These are phyloP conservation scores for Hortaea sp. DNA, from an alignment of 2,329 filamentous ascomycete species.

Conservation along the genomic window DNA sequence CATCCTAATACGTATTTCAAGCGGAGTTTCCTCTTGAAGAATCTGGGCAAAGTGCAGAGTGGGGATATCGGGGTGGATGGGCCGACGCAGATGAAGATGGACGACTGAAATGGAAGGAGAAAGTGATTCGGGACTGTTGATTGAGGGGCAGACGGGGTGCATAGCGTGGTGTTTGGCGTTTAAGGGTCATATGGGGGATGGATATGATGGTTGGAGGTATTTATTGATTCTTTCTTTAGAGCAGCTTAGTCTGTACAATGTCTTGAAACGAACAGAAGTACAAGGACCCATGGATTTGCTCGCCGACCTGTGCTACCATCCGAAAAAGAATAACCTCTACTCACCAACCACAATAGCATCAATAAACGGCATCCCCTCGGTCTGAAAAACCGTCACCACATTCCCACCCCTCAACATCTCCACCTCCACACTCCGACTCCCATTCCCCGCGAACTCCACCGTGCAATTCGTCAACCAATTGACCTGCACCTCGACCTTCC, in stretches of 20 bases:
- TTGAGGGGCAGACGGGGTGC: too few species aligned
- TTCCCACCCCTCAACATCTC: slow-evolving; percentile 11
- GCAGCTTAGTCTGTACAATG: too few species aligned
- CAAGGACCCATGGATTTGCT: too few species aligned
- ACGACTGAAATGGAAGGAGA: background rate
- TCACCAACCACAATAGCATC: slow-evolving; percentile 10
- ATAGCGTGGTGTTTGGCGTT: too few species aligned
- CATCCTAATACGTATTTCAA: slow-evolving; percentile 99
- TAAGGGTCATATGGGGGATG: too few species aligned
- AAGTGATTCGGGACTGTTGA: too few species aligned
- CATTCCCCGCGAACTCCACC: slow-evolving; percentile 8
- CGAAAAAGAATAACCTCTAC: background rate
- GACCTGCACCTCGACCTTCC: slow-evolving; percentile 10
- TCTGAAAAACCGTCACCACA: slow-evolving; percentile 11
- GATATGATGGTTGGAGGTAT: too few species aligned
- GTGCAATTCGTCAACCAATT: slow-evolving; percentile 11
- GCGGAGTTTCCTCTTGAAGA: slow-evolving; percentile 80
- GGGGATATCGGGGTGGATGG: slow-evolving; percentile 25
- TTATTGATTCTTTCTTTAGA: too few species aligned
- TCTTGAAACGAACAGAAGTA: too few species aligned
- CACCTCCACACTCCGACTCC: slow-evolving; percentile 7
- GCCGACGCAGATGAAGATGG: background rate
- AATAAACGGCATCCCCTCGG: slow-evolving; percentile 13
- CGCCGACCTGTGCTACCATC: too few species aligned
- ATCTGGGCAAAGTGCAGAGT: slow-evolving; percentile 46